Evolutionary conservation across 192 early-diverging fungal species (phyloP), one percentile per base, ranked within the genome.

Genomic region (Glomus cerebriforme): DNA sequence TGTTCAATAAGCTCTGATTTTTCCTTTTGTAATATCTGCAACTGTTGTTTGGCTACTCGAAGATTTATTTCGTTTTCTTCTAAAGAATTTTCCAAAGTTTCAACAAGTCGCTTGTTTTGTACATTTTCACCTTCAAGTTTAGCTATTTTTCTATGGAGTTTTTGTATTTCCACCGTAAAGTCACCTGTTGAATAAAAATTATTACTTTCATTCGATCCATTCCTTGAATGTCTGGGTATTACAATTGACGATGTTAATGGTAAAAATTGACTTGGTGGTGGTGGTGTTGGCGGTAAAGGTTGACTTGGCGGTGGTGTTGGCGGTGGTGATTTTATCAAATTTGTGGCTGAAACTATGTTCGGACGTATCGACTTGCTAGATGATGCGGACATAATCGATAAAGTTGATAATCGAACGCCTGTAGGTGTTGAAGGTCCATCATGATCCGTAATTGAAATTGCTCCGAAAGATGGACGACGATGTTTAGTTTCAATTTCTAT

Each of bases 1-100:
- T 88, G 85, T 3, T 79, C 59, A 9, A 71, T 59, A 17, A 82
- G 74, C 1, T 82, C 66, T 31, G 82, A 78, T 59, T 83, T 85
- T 60, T 88, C 87, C 2, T 75, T 68, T n/a, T 73, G 59, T 43
- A 86, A 62, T 13, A 81, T 34, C 9, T 84, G 81, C 0, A 84
- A 31, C 68, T 87, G 86, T 10, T 82, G 80, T 22, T 81, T 85
- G 15, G 81, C 79, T 24, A 78, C 79, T 65, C 82, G 80, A 13
- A 87, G 65, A 1, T 79, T 75, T 1, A 63, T 80, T 59, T 90
- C 89, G 1, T 85, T 82, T 34, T 86, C 83, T 1, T 82, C 79
- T 1, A 90, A 66, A 19, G 84, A 79, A 19, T 71, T 64, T 72
- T 90, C 87, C 27, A 90, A 76, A 5, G 80, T 59, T 26, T 79